A percentile compares a stretch with the other conserved stretches of the same genome.
phyloP scores from a whole-genome alignment of 257 asterid species.

The Agastache rugosa region DNA sequence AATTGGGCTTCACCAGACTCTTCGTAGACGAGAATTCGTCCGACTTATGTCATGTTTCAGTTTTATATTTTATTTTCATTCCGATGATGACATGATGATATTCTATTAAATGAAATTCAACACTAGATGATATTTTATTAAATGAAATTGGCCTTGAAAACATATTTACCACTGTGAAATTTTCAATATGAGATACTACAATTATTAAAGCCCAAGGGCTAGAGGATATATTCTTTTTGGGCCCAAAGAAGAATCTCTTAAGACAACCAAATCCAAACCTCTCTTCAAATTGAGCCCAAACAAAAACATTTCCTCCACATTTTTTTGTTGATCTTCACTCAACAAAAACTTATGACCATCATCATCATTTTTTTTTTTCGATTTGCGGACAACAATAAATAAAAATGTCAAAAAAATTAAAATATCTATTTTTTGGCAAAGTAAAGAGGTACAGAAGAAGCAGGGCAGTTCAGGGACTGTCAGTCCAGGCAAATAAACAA shows the following conservation, averaged over 20 bases:
- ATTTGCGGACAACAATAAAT: constrained; percentile 6
- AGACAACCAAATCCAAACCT: neutral
- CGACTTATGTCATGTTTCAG: too few relatives aligned
- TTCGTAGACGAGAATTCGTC: too few relatives aligned
- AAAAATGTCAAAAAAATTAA: neutral
- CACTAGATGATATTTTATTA: too few relatives aligned
- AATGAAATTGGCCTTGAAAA: too few relatives aligned
- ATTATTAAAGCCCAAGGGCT: neutral
- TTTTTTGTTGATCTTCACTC: neutral
- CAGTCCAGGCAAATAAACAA: constrained; percentile 29
- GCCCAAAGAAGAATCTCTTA: neutral
- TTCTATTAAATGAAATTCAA: too few relatives aligned
- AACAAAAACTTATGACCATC: constrained; percentile 2
- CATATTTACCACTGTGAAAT: too few relatives aligned
- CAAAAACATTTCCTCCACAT: neutral
- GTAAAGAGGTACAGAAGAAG: constrained; percentile 23
- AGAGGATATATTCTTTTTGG: neutral
- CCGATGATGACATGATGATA: too few relatives aligned
- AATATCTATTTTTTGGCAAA: neutral
- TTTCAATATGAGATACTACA: neutral
- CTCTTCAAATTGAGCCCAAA: neutral
- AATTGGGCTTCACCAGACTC: neutral
- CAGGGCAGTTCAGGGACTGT: constrained; percentile 33
- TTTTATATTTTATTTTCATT: too few relatives aligned
- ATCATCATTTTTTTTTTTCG: neutral